Evolutionary conservation across 2,329 filamentous ascomycete species (phyloP), one percentile per base, ranked within the genome.

Genomic region (Colletotrichum tofieldiae): DNA sequence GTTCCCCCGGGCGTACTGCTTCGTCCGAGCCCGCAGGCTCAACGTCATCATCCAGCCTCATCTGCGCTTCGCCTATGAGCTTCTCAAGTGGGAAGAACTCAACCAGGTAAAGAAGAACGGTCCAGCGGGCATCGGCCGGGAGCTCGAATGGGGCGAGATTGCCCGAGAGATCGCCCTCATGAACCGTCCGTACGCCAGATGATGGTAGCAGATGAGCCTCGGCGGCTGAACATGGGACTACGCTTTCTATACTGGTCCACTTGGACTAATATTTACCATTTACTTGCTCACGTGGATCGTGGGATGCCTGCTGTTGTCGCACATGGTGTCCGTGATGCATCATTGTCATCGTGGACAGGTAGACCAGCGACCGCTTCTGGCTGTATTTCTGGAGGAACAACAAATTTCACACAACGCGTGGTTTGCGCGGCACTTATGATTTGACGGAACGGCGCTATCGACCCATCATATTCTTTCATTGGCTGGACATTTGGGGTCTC

Each of bases 1-100:
- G 0, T 96, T 98, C 77, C 95, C 96, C 16, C 90, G 94, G 67
- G 96, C 96, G 71, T 99, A 99, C 82, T 98, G 96, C 81, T 98
- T 96, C 81, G 96, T 99, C 47, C 92, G 96, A 41, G 96, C 96
- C 26, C 90, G 96, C 65, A 89, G 96, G 73, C 86, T 99, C 59
- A 99, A 99, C 79, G 96, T 99, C 64, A 99, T 99, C 75, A 98
- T 99, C 75, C 96, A 99, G 81, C 96, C 96, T 16, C 96, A 99
- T 84, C 87, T 99, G 67, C 90, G 94, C 71, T 99, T 99, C 83
- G 93, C 93, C 76, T 98, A 98, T 79, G 96, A 99, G 83, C 88
- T 99, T 39, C 87, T 99, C 62, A 97, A 97, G 81, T 98, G 96
- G 94, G 96, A 99, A 82, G 96, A 98, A 81, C 82, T 88, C 41